phyloP scores from a whole-genome alignment of 2,329 filamentous ascomycete genomes.

The Ceratocystis cubensis region DNA sequence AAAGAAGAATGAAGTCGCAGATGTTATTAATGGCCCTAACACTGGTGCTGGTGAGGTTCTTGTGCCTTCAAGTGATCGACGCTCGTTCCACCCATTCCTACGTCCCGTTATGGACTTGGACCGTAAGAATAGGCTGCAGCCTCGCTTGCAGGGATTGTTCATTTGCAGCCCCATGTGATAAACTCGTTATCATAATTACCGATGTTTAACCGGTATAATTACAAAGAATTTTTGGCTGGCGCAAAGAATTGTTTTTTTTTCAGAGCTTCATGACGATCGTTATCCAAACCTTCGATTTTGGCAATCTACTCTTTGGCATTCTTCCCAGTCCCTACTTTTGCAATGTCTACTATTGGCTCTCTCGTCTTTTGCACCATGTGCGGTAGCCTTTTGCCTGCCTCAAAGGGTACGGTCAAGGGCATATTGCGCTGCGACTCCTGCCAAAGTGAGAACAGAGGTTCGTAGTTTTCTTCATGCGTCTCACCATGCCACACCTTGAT shows the following conservation, averaged over 20 bases:
- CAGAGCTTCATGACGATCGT: neutral
- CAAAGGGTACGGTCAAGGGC: constrained; percentile 62
- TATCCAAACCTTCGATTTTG: too few relatives aligned
- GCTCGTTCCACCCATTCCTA: constrained; percentile 10
- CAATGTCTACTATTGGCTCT: constrained; percentile 80
- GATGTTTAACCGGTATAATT: neutral
- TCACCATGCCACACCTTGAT: neutral
- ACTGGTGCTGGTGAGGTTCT: neutral
- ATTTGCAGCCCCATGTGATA: constrained; percentile 8
- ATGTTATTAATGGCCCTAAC: neutral
- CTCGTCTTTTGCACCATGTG: constrained; percentile 89
- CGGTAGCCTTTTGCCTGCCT: constrained; percentile 75
- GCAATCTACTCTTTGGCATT: too few relatives aligned
- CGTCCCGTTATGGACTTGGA: neutral
- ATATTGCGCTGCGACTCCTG: constrained; percentile 76
- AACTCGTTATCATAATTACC: constrained; percentile 17
- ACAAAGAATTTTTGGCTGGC: constrained; percentile 16
- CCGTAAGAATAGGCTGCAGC: constrained; percentile 9
- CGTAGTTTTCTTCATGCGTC: neutral
- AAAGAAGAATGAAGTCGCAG: neutral
- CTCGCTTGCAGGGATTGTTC: constrained; percentile 20
- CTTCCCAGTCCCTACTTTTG: constrained; percentile 21
- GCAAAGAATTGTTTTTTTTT: constrained; percentile 7
- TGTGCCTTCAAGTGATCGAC: constrained; percentile 4
- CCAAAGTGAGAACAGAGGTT: constrained; percentile 72